These are phyloP conservation scores for Phytophthora podocarpi DNA, from an alignment of 352 stramenopile species.

Conservation along the genomic window DNA sequence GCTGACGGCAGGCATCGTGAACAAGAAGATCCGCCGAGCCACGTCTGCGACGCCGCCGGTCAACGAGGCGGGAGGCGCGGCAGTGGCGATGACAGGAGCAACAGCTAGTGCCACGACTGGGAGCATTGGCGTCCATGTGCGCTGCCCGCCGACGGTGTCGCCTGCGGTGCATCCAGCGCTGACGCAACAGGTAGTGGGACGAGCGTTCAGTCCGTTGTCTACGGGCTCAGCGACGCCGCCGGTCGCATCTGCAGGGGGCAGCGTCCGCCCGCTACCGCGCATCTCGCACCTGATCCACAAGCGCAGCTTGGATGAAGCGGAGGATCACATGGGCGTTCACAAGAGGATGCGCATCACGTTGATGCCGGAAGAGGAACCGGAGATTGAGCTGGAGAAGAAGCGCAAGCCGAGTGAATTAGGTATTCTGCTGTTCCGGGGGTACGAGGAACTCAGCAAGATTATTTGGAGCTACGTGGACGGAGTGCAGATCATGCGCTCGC, in stretches of 20 bases:
- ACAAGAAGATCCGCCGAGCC: slow-evolving; percentile 82
- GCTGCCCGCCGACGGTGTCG: slow-evolving; percentile 20
- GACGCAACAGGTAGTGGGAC: slow-evolving; percentile 2
- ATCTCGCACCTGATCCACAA: slow-evolving; percentile 52
- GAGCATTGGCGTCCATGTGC: background rate
- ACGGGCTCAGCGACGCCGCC: background rate
- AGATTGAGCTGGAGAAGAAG: slow-evolving; percentile 28
- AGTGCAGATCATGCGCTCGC: slow-evolving; percentile 76
- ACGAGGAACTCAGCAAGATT: slow-evolving; percentile 71
- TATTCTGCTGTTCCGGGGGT: slow-evolving; percentile 60
- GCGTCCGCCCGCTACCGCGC: slow-evolving; percentile 26
- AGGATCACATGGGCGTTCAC: slow-evolving; percentile 9
- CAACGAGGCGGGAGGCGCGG: background rate
- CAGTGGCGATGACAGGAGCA: background rate
- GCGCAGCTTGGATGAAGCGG: slow-evolving; percentile 41
- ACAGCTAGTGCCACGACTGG: background rate
- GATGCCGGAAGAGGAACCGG: slow-evolving; percentile 20
- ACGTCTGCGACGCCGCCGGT: slow-evolving; percentile 20
- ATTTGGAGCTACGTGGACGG: slow-evolving; percentile 84
- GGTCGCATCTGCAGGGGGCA: slow-evolving; percentile 4
- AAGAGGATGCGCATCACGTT: slow-evolving; percentile 32
- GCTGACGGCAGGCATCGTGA: slow-evolving; percentile 80
- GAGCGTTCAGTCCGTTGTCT: slow-evolving; percentile 16
- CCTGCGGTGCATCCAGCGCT: slow-evolving; percentile 20
- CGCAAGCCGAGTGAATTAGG: slow-evolving; percentile 42